Evolutionary conservation across 2,329 filamentous ascomycete species (phyloP), one percentile per base, ranked within the genome.

Genomic region (Tolypocladium ovalisporum): DNA sequence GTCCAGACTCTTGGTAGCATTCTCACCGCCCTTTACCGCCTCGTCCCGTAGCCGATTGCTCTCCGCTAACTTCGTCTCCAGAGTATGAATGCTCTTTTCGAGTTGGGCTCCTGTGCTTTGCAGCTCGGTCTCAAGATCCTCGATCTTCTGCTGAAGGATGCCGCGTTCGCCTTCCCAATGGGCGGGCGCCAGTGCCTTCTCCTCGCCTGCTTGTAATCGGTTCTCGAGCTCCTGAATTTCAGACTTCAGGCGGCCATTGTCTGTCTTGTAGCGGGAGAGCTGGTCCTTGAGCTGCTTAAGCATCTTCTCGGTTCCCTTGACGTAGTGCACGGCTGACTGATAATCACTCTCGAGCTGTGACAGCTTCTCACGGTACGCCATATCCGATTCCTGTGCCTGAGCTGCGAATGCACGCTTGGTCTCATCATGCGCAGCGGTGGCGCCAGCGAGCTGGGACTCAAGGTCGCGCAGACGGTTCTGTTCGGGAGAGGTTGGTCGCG

Each of bases 221-320:
- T 80, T 84, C 70, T 83, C 86, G 56, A 85, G 77, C 56, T 82
- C 79, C 40, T 87, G 81, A n/a, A 97, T 77, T 66, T 97, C 90
- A 52, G 85, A 82, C 71, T 94, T 92, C 44, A 99, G 78, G 59
- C 88, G 88, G 22, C 80, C 77, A 67, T 97, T 97, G 60, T 94
- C 88, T 15, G 84, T 75, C 79, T 97, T 97, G 75, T 95, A 94
- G 58, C 91, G 89, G 56, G 88, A 81, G n/a, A 99, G 79, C 74
- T 99, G 94, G 67, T 97, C 91, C 76, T 97, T 97, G 80, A 99
- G 93, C 72, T 95, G 93, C 73, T 94, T 92, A 54, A 99, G 83
- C 91, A 99, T 97, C 81, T 97, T 97, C 74, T 99, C 94, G 1
- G 94, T 97, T 58, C 94, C 94, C 73, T 96, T 95, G 64, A 99